Percentiles rank a stretch among this genome's conserved stretches.
These are phyloP conservation scores for Saccharomyces hybrid DNA, from an alignment of 1,139 yeast species.

Conservation along the genomic window DNA sequence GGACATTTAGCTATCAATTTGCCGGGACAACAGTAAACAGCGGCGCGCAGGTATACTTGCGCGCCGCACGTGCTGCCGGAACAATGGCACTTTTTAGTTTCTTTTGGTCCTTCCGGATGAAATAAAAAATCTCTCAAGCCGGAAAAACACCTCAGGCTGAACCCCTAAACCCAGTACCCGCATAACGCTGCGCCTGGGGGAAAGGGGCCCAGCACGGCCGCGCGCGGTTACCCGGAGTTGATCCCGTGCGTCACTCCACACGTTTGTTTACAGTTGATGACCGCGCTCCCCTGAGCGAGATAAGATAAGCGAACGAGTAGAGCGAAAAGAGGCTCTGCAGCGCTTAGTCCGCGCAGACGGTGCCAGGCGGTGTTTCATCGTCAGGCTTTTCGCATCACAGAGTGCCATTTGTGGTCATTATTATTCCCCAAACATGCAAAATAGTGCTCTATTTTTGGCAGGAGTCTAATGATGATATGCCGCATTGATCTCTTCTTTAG, in stretches of 20 bases:
- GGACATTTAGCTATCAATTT: neutral
- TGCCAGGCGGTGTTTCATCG: neutral
- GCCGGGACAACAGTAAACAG: neutral
- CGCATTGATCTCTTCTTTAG: neutral
- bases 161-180: constrained; percentile 1
- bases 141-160: neutral
- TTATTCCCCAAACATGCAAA: neutral
- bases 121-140: neutral
- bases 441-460: neutral
- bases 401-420: neutral
- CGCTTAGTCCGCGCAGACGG: neutral
- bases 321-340: neutral
- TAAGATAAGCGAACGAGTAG: neutral
- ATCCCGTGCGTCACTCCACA: neutral
- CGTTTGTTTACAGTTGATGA: neutral
- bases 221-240: neutral
- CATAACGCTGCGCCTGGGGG: neutral
- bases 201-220: neutral
- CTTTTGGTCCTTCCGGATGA: neutral
- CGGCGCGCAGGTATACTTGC: neutral
- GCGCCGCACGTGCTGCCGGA: neutral
- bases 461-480: neutral
- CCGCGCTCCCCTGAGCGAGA: neutral
- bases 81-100: neutral
- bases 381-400: neutral